phyloP scores from a whole-genome alignment of 495 filamentous ascomycete genomes.

The Penicillium crystallinum region DNA sequence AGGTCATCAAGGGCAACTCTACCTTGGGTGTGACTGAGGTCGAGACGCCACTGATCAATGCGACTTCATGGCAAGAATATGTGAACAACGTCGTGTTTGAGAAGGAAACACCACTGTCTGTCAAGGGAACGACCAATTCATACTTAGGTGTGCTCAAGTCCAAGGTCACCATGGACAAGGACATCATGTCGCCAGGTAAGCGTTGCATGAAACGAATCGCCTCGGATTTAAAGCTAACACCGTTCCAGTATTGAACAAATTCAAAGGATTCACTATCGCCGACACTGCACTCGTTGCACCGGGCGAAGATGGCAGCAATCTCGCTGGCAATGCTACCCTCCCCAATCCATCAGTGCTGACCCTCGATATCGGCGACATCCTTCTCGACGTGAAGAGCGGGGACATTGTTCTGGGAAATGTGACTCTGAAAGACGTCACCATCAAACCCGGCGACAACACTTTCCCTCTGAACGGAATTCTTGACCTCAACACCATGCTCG shows the following conservation, averaged over 20 bases:
- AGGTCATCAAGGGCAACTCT: conserved; percentile 31
- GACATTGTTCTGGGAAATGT: conserved; percentile 1
- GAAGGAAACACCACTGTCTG: conserved; percentile 24
- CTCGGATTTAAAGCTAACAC: conserved; percentile 1
- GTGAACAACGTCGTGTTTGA: conserved; percentile 31
- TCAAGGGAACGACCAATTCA: conserved; percentile 30
- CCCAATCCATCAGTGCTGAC: conserved; percentile 3
- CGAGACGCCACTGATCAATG: conserved; percentile 22
- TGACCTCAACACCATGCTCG: conserved; percentile 29
- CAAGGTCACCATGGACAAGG: conserved; percentile 34
- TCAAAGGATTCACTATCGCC: conserved; percentile 8
- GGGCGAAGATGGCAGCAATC: background rate
- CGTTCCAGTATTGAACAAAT: conserved; percentile 23
- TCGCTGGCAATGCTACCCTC: background rate
- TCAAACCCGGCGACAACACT: conserved; percentile 56
- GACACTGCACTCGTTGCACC: background rate
- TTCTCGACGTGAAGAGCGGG: conserved; percentile 4
- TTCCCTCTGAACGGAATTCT: conserved; percentile 41
- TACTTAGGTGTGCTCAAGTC: conserved; percentile 32
- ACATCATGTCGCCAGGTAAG: conserved; percentile 33
- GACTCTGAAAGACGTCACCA: conserved; percentile 48
- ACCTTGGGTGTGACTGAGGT: conserved; percentile 25
- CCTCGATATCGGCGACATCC: background rate
- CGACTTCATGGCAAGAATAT: conserved; percentile 29
- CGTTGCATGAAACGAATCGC: background rate